These are phyloP conservation scores for Colletotrichum sp. DNA, from an alignment of 2,329 filamentous ascomycete species.

Conservation along the genomic window DNA sequence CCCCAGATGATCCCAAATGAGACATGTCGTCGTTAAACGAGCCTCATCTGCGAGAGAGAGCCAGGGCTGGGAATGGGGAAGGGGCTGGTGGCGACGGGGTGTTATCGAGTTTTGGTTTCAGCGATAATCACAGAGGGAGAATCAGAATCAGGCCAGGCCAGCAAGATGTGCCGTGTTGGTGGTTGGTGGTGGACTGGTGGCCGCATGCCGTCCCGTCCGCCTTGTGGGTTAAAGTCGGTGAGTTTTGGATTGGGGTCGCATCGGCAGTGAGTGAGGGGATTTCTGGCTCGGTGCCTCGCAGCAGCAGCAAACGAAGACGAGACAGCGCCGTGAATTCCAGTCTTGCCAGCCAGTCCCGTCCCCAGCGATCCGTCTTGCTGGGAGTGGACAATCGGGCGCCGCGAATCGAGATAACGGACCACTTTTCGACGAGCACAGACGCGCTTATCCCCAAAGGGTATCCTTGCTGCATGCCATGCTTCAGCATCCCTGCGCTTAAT, in stretches of 20 bases:
- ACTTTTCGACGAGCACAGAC: conserved; percentile 12
- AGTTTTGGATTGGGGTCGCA: conserved; percentile 15
- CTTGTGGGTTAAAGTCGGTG: conserved; percentile 17
- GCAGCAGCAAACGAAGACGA: neutral
- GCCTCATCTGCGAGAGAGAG: conserved; percentile 10
- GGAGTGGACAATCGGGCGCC: neutral
- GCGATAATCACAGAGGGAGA: neutral
- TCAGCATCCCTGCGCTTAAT: conserved; percentile 7
- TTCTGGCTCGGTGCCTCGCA: neutral
- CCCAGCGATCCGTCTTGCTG: neutral
- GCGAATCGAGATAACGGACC: conserved; percentile 16
- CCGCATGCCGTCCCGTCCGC: neutral
- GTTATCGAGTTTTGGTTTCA: neutral
- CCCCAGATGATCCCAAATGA: conserved; percentile 14
- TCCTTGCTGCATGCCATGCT: conserved; percentile 12
- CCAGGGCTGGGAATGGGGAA: neutral
- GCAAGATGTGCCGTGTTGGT: neutral
- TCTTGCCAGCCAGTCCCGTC: neutral
- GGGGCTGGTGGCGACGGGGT: neutral
- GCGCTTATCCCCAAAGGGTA: neutral
- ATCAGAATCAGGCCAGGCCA: neutral
- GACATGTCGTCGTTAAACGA: conserved; percentile 11
- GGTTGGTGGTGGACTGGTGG: neutral
- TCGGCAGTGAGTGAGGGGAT: conserved; percentile 5
- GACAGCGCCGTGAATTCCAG: neutral